Evolutionary conservation across 768 basidiomycete genomes (phyloP), one percentile per base, ranked within the genome.

Genomic region (Hysterangium stoloniferum): DNA sequence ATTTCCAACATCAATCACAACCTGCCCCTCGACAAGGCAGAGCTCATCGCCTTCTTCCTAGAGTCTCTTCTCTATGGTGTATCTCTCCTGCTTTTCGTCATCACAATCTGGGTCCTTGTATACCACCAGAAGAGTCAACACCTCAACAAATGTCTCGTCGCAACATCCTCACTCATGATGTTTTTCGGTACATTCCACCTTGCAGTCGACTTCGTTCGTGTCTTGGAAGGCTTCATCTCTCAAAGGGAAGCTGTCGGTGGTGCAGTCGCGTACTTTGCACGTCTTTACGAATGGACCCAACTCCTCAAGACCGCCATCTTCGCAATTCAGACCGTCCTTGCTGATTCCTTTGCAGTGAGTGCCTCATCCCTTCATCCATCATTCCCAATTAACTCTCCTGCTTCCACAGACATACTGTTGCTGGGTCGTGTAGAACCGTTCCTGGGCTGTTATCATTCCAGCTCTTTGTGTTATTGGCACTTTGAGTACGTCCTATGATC

Each of bases 241-340:
- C 61, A 49, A 41, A 57, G 56, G 28, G 55, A 61, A 17, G 22
- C 19, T 2, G 25, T 27, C 11, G 49, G 49, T 22, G 49, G 49
- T 41, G 64, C 66, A 4, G 57, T 59, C 27, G 63, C 61, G 0
- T 69, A 59, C 52, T 69, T 66, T 58, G 65, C 64, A 38, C 48
- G 60, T 34, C 58, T 70, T 19, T 65, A 65, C 4, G 60, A 65
- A 22, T 66, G 66, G 41, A 66, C 68, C 6, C 65, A 71, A 37
- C 55, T 68, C 12, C 66, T 71, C 50, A 67, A 65, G 31, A 69
- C 66, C 45, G 59, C 68, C 9, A 57, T 70, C 29, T 70, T 68
- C 53, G 56, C 66, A 20, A 54, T 59, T 1, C 71, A 71, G 54
- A 71, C 69, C 4, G 55, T 71, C 24, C 57, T 70, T 1, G 71